Conservation (phyloP, 441 rosid genomes). For the Omphalea diandra region DNA sequence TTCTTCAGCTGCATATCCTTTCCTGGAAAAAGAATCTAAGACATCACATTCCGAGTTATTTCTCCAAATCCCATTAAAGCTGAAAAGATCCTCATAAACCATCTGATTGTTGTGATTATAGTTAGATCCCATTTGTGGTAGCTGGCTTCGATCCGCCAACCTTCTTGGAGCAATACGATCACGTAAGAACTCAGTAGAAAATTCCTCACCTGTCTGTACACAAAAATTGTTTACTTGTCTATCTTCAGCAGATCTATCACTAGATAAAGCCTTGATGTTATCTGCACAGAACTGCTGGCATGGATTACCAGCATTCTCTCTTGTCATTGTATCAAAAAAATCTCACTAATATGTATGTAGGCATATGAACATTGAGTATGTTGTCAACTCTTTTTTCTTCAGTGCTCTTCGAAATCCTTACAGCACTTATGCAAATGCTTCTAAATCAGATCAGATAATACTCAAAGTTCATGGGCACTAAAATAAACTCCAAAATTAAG, state of each 20-base stretch:
- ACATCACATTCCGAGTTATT: constrained; percentile 51
- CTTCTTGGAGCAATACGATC: constrained; percentile 39
- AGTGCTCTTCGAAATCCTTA: constrained; percentile 4
- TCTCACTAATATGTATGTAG: constrained; percentile 10
- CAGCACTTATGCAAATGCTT: constrained; percentile 4
- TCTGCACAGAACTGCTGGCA: constrained; percentile 34
- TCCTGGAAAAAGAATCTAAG: constrained; percentile 46
- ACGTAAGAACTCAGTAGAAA: constrained; percentile 60
- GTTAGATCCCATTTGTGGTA: constrained; percentile 22
- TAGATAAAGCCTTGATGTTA: constrained; percentile 22
- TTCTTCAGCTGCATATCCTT: constrained; percentile 32
- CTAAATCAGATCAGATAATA: constrained; percentile 1
- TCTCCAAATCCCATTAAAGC: constrained; percentile 56
- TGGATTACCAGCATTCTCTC: constrained; percentile 45
- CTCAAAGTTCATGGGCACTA: not conserved
- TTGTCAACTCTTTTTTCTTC: not conserved
- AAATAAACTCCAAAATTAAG: constrained; percentile 6
- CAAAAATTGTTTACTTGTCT: constrained; percentile 42
- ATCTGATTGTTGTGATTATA: constrained; percentile 38
- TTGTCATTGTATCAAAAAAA: constrained; percentile 42
- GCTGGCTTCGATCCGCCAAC: constrained; percentile 26
- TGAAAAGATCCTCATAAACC: constrained; percentile 46
- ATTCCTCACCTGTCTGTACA: constrained; percentile 67
- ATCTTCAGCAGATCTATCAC: constrained; percentile 25
- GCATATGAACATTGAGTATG: constrained; percentile 13